These are phyloP conservation scores for Spergularia bocconei DNA, from an alignment of 148 eudicot species.

Conservation along the genomic window DNA sequence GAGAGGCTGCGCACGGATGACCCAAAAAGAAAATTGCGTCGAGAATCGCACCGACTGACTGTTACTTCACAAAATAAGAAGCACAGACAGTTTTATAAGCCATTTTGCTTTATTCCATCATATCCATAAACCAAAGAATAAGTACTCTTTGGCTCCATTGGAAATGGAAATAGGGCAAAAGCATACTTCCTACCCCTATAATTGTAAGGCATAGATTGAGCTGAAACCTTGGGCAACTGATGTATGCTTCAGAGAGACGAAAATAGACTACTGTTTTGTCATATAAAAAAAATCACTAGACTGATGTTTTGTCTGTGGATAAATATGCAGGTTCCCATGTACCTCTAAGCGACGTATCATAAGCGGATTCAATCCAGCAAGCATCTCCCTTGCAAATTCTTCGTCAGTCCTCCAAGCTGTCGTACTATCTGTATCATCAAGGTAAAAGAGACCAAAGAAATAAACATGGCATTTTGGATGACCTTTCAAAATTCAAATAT, in stretches of 20 bases:
- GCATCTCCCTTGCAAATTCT: conserved; percentile 86
- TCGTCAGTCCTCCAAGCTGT: conserved; percentile 84
- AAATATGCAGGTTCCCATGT: background rate
- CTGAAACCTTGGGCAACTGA: background rate
- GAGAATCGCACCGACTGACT: too few relatives aligned
- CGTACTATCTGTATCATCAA: conserved; percentile 46
- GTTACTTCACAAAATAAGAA: too few relatives aligned
- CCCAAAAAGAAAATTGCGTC: too few relatives aligned
- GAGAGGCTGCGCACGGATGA: too few relatives aligned
- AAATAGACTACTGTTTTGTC: background rate
- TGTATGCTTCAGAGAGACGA: too few relatives aligned
- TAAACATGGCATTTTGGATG: background rate
- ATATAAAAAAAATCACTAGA: background rate
- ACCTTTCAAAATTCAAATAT: background rate
- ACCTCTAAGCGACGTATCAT: conserved; percentile 61
- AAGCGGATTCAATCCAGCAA: conserved; percentile 83
- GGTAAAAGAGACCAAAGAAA: background rate
- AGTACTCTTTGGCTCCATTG: too few relatives aligned
- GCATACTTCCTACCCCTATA: background rate
- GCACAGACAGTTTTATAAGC: too few relatives aligned
- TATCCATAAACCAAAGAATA: too few relatives aligned
- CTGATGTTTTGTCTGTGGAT: background rate
- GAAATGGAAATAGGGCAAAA: too few relatives aligned
- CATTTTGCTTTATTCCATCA: too few relatives aligned
- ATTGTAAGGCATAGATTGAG: background rate